Percentiles rank a stretch among this genome's conserved stretches.
phyloP scores from a whole-genome alignment of 805 yeast species.

The Starmerella davenportii region DNA sequence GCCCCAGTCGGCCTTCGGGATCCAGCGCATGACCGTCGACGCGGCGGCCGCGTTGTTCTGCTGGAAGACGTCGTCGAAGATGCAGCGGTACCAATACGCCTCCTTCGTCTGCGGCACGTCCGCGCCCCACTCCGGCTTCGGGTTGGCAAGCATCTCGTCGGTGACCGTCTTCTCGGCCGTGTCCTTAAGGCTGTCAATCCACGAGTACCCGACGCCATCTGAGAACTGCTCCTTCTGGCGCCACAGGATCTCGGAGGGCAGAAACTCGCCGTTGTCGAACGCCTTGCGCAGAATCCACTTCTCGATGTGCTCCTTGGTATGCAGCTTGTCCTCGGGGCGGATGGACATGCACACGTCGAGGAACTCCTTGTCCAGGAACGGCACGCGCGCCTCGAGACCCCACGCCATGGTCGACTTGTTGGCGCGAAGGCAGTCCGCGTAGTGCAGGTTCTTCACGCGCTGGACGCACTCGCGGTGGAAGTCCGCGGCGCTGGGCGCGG shows the following conservation, averaged over 20 bases:
- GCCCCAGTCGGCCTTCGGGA: slow-evolving; percentile 99
- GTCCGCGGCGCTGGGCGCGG: slow-evolving; percentile 82
- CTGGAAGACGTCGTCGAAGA: slow-evolving; percentile 86
- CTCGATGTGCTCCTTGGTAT: slow-evolving; percentile 63
- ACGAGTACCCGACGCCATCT: slow-evolving; percentile 98
- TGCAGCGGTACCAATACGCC: slow-evolving; percentile 96
- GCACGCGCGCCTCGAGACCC: slow-evolving; percentile 99
- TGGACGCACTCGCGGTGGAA: slow-evolving; percentile 92
- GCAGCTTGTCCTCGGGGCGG: slow-evolving; percentile 81
- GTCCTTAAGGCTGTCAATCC: slow-evolving; percentile 97
- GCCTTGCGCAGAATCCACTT: slow-evolving; percentile 95
- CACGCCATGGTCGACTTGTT: slow-evolving; percentile 99
- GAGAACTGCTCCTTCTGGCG: slow-evolving; percentile 99
- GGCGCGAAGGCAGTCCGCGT: slow-evolving; percentile 94
- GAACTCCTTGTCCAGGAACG: slow-evolving; percentile 90
- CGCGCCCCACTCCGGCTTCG: slow-evolving; percentile 89
- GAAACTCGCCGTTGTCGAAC: slow-evolving; percentile 80
- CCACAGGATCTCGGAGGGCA: slow-evolving; percentile 94
- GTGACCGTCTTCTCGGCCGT: slow-evolving; percentile 71
- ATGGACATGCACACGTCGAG: slow-evolving; percentile 85
- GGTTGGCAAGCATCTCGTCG: slow-evolving; percentile 79
- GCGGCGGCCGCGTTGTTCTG: slow-evolving; percentile 80
- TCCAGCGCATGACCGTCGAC: slow-evolving; percentile 95
- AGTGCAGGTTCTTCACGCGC: slow-evolving; percentile 93
- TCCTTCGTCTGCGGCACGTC: slow-evolving; percentile 95